Evolutionary conservation across 2,329 filamentous ascomycete genomes (phyloP).

Genomic region (Alternaria novae-zelandiae): DNA sequence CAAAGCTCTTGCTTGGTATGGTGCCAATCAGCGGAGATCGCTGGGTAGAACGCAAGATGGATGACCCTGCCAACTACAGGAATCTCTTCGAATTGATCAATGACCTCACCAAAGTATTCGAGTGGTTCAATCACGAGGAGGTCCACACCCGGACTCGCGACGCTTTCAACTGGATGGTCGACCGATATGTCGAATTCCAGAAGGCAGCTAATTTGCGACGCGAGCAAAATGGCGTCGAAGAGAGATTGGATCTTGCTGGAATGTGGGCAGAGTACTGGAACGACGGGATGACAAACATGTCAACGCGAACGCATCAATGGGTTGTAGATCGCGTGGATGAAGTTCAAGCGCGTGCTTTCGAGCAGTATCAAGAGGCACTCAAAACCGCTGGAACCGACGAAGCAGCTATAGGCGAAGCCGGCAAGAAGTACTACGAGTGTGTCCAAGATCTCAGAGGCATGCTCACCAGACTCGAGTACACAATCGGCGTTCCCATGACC

Average conservation of each 20-base stretch:
- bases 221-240: constrained; percentile 9
- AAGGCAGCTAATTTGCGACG: constrained; percentile 19
- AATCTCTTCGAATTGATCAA: constrained; percentile 21
- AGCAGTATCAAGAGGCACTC: not conserved
- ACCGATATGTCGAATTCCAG: constrained; percentile 19
- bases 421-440: constrained; percentile 26
- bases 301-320: constrained; percentile 22
- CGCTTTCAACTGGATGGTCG: constrained; percentile 16
- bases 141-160: constrained; percentile 1
- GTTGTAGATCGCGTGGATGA: constrained; percentile 25
- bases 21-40: constrained; percentile 22
- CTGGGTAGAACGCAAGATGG: constrained; percentile 24
- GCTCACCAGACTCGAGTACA: constrained; percentile 16
- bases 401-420: constrained; percentile 4
- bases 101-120: constrained; percentile 20
- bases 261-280: constrained; percentile 29
- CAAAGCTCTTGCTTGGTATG: constrained; percentile 23
- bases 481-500: constrained; percentile 19
- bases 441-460: constrained; percentile 9
- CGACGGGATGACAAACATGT: constrained; percentile 12
- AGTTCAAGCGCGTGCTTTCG: constrained; percentile 3
- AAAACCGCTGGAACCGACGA: not conserved
- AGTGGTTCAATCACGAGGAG: constrained; percentile 11
- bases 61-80: constrained; percentile 23
- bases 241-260: constrained; percentile 20